phyloP scores from a whole-genome alignment of 768 basidiomycete genomes.

The Xanthoconium stramineum region DNA sequence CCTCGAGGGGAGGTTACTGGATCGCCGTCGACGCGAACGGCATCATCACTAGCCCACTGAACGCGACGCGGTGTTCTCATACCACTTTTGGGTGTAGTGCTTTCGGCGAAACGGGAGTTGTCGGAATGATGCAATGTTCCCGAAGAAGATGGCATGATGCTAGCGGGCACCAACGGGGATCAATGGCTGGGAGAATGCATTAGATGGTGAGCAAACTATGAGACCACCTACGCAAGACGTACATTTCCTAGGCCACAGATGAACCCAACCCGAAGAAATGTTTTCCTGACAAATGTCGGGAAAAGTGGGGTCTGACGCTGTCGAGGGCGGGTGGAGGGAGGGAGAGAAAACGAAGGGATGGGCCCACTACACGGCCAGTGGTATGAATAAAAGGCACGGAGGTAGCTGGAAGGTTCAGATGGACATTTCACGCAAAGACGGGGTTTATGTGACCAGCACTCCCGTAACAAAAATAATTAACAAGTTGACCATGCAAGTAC shows the following conservation, averaged over 20 bases:
- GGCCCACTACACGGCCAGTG: no score
- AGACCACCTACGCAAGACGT: background rate
- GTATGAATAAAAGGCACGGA: background rate
- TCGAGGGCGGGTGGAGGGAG: background rate
- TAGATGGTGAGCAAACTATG: background rate
- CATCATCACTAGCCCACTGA: conserved; percentile 44
- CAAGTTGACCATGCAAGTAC: background rate
- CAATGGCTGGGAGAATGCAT: background rate
- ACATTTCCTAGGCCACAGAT: background rate
- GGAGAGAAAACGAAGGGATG: no score
- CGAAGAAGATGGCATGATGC: conserved; percentile 19
- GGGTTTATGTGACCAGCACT: conserved; percentile 10
- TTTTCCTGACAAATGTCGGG: background rate
- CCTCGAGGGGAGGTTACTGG: conserved; percentile 5
- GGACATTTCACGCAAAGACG: background rate
- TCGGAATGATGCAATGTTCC: conserved; percentile 1
- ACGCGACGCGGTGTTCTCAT: conserved; percentile 50
- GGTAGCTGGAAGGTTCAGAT: background rate
- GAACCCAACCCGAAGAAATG: background rate
- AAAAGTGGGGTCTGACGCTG: background rate
- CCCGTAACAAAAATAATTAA: background rate
- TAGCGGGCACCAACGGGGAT: conserved; percentile 6
- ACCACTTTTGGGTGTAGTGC: conserved; percentile 24
- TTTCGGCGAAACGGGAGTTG: conserved; percentile 16
- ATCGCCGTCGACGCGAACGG: conserved; percentile 6